Conservation (phyloP, 2,329 filamentous ascomycete genomes). For the Spiromastix sp. region DNA sequence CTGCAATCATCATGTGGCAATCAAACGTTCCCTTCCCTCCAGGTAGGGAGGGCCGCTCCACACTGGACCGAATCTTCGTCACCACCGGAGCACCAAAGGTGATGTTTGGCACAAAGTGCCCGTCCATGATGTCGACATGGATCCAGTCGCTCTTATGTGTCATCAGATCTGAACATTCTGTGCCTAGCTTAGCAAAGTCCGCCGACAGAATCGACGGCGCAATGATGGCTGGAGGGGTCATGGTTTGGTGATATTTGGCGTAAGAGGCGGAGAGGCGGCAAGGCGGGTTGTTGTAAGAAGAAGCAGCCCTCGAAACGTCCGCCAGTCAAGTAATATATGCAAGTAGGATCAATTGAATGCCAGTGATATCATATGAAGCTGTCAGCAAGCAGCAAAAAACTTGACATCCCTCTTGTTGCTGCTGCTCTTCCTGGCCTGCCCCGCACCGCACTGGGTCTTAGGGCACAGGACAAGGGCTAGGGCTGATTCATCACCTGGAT, state of each 20-base stretch:
- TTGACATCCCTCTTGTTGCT: too few species aligned
- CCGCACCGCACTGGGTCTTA: too few species aligned
- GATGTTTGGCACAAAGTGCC: conserved; percentile 97
- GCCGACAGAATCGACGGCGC: conserved; percentile 96
- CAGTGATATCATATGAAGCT: not conserved
- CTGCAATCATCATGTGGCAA: conserved; percentile 99
- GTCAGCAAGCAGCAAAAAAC: too few species aligned
- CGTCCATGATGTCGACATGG: conserved; percentile 96
- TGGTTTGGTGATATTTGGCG: conserved; percentile 31
- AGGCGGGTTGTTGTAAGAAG: too few species aligned
- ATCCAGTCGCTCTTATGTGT: conserved; percentile 81
- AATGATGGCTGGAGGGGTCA: conserved; percentile 88
- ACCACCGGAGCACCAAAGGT: conserved; percentile 94
- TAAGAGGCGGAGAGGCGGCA: not conserved
- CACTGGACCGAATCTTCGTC: conserved; percentile 80
- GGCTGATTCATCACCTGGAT: too few species aligned
- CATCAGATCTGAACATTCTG: conserved; percentile 80
- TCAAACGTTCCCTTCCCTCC: conserved; percentile 88
- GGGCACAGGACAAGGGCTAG: too few species aligned
- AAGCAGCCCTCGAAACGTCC: too few species aligned
- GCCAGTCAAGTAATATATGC: too few species aligned
- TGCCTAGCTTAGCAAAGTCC: conserved; percentile 82
- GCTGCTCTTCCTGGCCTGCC: too few species aligned
- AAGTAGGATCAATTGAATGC: too few species aligned
- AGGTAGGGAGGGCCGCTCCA: conserved; percentile 59